Conservation (phyloP, 192 early-diverging fungal genomes). For the Funneliformis geosporum region DNA sequence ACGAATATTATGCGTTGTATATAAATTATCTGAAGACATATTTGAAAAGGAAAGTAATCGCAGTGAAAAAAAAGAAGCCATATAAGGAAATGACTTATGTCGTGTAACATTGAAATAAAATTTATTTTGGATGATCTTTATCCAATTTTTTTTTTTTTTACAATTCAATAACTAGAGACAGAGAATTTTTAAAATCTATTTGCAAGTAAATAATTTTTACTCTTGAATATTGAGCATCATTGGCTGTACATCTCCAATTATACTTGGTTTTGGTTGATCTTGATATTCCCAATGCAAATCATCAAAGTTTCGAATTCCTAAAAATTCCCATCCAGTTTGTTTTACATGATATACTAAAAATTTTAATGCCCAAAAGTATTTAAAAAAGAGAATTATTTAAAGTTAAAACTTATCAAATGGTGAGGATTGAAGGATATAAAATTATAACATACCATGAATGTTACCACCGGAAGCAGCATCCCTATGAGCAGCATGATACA, state of each 20-base stretch:
- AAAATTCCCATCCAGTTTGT: conserved; percentile 85
- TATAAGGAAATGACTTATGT: no score
- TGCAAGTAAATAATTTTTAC: no score
- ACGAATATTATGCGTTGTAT: background rate
- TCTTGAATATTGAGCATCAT: background rate
- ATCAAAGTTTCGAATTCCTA: conserved; percentile 80
- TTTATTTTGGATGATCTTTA: no score
- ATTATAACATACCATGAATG: conserved; percentile 60
- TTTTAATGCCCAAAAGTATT: conserved; percentile 31
- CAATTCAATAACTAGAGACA: no score
- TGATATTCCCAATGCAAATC: conserved; percentile 79
- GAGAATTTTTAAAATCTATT: no score
- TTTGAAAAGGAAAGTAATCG: background rate
- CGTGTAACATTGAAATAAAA: no score
- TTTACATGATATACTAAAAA: conserved; percentile 91
- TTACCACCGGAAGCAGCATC: conserved; percentile 91
- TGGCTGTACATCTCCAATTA: background rate
- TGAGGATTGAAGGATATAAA: background rate
- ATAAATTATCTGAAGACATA: background rate
- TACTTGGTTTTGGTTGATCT: conserved; percentile 35
- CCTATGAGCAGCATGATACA: conserved; percentile 95
- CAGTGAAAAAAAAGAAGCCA: no score
- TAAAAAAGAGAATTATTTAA: conserved; percentile 19
- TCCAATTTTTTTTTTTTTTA: no score
- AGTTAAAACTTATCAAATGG: background rate